Base-by-base conservation (phyloP, 352 stramenopile species). In the Phytopythium aichiense region DNA sequence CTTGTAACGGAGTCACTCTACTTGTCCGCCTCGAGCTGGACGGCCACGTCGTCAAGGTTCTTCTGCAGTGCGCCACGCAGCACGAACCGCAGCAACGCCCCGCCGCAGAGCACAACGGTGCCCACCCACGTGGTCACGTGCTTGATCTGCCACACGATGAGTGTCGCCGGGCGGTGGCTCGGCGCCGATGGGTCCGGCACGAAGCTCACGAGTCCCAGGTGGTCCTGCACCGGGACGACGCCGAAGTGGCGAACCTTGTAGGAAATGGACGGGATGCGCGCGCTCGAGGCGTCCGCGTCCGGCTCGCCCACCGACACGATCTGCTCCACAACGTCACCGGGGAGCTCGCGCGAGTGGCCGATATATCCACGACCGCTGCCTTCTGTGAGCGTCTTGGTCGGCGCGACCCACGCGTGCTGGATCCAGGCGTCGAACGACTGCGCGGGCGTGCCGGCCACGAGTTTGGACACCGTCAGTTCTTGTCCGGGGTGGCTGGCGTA, bases 91-190 rank as follows among this genome's bases (percentile, higher is more conserved):
- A 77, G 50, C 18, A 88, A 63, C 30, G 76, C 84, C 23, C 76
- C 79, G 20, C 76, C 79, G 61, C 76, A 88, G 40, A 76, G 72
- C 49, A 83, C 50, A 20, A 88, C 71, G 50, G 76, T 83, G 37
- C 79, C 79, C 7, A 68, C 43, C n/a, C 61, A 63, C 4, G 79
- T 74, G 18, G 81, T 75, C n/a, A 69, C 79, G 31, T 75, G 73
- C 75, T 91, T 91, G 58, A 74, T 72, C 45, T 63, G 76, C 81
- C 81, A 89, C 50, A 82, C 43, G 35, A 85, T 74, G 31, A 89
- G 76, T 60, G 77, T 89, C 68, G 75, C 70, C 3, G 73, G 67
- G 35, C 68, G 51, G 31, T 56, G 64, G 5, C 48, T 28, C 7
- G 60, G 49, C 16, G 63, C 56, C 28, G 68, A 64, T 25, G 38